Conservation (phyloP, 257 asterid species). For the Fraxinus excelsior region DNA sequence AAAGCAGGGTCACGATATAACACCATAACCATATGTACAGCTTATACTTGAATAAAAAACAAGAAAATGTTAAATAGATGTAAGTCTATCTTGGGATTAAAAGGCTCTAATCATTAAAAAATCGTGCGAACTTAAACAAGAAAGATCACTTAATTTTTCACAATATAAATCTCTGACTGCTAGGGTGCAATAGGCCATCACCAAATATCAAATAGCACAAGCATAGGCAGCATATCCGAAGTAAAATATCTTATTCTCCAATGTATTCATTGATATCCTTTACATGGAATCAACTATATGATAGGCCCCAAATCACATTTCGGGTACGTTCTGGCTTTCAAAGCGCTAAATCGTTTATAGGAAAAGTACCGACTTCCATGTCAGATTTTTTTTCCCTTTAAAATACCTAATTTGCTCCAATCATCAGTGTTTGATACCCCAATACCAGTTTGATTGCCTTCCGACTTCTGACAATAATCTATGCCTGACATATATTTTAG, state of each 20-base stretch:
- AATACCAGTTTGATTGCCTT: neutral
- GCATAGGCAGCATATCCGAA: neutral
- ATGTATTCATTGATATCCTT: slow-evolving; percentile 7
- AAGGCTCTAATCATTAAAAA: neutral
- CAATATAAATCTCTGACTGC: neutral
- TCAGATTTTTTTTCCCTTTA: neutral
- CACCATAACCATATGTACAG: slow-evolving; percentile 7
- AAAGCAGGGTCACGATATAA: slow-evolving; percentile 10
- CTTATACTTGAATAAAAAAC: slow-evolving; percentile 15
- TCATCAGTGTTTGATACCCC: neutral
- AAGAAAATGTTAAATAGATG: neutral
- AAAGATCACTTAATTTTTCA: neutral
- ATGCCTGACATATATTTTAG: neutral
- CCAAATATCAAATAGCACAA: slow-evolving; percentile 10
- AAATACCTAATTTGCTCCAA: neutral
- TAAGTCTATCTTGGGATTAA: slow-evolving; percentile 7
- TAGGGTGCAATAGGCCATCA: slow-evolving; percentile 9
- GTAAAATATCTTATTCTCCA: slow-evolving; percentile 14
- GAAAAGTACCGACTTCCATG: no score
- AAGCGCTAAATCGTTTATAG: no score
- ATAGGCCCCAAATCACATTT: no score
- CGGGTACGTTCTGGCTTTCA: no score
- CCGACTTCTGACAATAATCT: neutral
- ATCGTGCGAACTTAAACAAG: neutral
- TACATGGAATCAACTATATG: slow-evolving; percentile 13